Evolutionary conservation across 1,284 basidiomycete genomes (phyloP).

Genomic region (Binderoboletus segoi): DNA sequence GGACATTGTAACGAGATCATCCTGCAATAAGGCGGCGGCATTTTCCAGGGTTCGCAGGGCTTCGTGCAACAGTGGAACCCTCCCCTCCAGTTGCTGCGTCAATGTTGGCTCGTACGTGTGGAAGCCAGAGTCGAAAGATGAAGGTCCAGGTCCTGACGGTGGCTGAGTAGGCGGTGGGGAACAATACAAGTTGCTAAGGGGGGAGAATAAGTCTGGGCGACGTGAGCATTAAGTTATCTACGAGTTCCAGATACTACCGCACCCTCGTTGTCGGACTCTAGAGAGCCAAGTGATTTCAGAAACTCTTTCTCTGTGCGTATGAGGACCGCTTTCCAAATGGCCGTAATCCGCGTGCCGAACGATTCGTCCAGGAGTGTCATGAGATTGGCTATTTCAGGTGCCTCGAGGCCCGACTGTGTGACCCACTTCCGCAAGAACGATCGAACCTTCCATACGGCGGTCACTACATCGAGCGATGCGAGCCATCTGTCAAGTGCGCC

Average conservation of each 20-base stretch:
- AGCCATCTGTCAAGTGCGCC: slow-evolving; percentile 58
- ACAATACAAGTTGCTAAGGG: slow-evolving; percentile 57
- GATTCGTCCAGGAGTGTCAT: slow-evolving; percentile 50
- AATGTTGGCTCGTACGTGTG: slow-evolving; percentile 58
- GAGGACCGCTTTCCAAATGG: slow-evolving; percentile 59
- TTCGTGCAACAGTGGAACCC: slow-evolving; percentile 59
- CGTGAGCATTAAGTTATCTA: slow-evolving; percentile 9
- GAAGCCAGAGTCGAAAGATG: slow-evolving; percentile 49
- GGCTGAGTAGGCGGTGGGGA: slow-evolving; percentile 46
- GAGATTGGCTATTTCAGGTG: slow-evolving; percentile 46
- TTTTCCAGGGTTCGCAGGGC: slow-evolving; percentile 60
- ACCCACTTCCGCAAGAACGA: slow-evolving; percentile 52
- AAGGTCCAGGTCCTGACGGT: slow-evolving; percentile 42
- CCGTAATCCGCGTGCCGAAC: slow-evolving; percentile 51
- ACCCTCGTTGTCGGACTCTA: slow-evolving; percentile 18
- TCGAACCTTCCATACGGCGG: slow-evolving; percentile 69
- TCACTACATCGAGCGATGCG: slow-evolving; percentile 52
- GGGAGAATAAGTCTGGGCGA: slow-evolving; percentile 46
- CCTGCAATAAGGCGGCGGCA: slow-evolving; percentile 54
- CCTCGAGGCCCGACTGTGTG: slow-evolving; percentile 42
- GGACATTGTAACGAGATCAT: slow-evolving; percentile 55
- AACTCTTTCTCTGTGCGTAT: slow-evolving; percentile 49
- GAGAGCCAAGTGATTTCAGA: slow-evolving; percentile 38
- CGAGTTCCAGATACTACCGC: slow-evolving; percentile 6
- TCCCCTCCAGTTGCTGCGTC: slow-evolving; percentile 58